Evolutionary conservation across 495 filamentous ascomycete species (phyloP).

Genomic region (Aspergillus indologenus): DNA sequence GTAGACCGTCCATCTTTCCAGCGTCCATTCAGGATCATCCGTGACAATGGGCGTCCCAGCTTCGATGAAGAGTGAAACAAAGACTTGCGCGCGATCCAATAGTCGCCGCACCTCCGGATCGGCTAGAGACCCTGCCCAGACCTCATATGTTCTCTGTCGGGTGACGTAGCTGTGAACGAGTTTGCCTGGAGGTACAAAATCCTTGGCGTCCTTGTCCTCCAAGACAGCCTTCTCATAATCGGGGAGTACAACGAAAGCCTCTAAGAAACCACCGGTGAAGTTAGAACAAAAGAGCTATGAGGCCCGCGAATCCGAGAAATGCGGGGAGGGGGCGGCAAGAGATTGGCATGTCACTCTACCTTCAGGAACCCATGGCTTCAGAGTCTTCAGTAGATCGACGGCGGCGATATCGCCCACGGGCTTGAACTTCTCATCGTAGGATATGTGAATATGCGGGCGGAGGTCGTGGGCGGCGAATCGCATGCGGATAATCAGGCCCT

Average conservation of each 20-base stretch:
- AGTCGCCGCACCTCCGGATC: conserved; percentile 60
- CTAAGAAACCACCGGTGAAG: conserved; percentile 31
- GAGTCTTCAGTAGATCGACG: conserved; percentile 58
- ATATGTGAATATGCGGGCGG: conserved; percentile 67
- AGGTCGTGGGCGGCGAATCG: conserved; percentile 80
- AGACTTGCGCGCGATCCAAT: conserved; percentile 73
- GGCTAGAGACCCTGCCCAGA: conserved; percentile 57
- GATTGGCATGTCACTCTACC: conserved; percentile 42
- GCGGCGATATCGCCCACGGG: conserved; percentile 67
- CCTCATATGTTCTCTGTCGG: conserved; percentile 52
- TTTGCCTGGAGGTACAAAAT: conserved; percentile 61
- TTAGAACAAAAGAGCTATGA: conserved; percentile 2
- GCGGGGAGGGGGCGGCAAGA: background rate
- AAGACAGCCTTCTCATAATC: conserved; percentile 60
- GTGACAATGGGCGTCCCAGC: conserved; percentile 71
- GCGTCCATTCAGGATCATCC: conserved; percentile 68
- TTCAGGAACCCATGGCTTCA: conserved; percentile 67
- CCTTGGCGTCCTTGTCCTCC: conserved; percentile 46
- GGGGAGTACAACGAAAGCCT: conserved; percentile 57
- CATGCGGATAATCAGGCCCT: conserved; percentile 69
- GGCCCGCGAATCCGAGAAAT: background rate
- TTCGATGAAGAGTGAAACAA: conserved; percentile 88
- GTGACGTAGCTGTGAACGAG: conserved; percentile 50
- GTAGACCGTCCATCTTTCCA: conserved; percentile 84
- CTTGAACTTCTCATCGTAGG: conserved; percentile 71